phyloP scores from a whole-genome alignment of 768 basidiomycete species.

The Xerocomellus chrysenteron region DNA sequence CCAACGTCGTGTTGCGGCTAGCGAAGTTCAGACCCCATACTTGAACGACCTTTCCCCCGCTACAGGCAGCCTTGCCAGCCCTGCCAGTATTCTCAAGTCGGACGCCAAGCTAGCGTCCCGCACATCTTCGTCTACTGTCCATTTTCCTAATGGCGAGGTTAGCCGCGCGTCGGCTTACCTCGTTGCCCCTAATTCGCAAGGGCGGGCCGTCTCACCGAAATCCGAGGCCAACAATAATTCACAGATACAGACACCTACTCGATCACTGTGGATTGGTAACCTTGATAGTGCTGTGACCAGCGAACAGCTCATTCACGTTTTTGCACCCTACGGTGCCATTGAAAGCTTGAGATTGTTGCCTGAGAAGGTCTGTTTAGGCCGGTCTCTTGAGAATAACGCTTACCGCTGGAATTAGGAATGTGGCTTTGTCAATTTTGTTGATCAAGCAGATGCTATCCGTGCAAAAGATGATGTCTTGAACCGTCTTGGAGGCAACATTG shows the following conservation, averaged over 20 bases:
- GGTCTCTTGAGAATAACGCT: conserved; percentile 9
- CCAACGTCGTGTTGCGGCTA: conserved; percentile 61
- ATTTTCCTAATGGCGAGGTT: conserved; percentile 66
- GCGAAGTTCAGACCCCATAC: conserved; percentile 56
- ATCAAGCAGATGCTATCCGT: conserved; percentile 91
- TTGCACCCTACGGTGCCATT: conserved; percentile 95
- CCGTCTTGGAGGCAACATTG: conserved; percentile 90
- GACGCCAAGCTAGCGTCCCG: conserved; percentile 52
- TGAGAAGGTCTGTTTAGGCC: conserved; percentile 71
- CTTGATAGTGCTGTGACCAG: conserved; percentile 92
- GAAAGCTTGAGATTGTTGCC: conserved; percentile 93
- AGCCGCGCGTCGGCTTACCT: conserved; percentile 66
- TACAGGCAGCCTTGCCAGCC: conserved; percentile 32
- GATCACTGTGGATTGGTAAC: conserved; percentile 98
- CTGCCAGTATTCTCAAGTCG: conserved; percentile 54
- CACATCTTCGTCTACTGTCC: conserved; percentile 50
- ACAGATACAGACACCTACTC: conserved; percentile 89
- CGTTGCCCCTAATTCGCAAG: conserved; percentile 63
- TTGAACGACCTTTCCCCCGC: conserved; percentile 51
- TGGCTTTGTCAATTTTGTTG: conserved; percentile 98
- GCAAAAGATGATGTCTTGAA: conserved; percentile 98
- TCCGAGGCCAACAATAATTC: conserved; percentile 60
- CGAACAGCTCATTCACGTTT: conserved; percentile 92
- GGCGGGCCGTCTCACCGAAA: conserved; percentile 82
- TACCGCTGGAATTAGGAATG: conserved; percentile 70